phyloP scores from a whole-genome alignment of 352 stramenopile species.

The Phytophthora niederhauseri region DNA sequence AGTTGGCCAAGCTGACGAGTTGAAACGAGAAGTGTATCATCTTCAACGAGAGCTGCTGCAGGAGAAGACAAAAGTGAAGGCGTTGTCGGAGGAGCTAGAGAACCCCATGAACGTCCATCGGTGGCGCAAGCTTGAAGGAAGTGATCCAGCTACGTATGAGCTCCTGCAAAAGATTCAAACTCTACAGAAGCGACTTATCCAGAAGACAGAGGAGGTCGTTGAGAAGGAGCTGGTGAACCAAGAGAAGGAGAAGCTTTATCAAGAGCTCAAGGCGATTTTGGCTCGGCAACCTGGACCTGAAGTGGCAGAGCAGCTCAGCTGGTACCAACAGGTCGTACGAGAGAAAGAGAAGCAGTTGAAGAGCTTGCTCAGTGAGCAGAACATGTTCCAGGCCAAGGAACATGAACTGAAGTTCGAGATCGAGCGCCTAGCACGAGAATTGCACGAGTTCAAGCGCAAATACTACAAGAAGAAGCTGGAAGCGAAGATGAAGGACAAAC shows the following conservation, averaged over 20 bases:
- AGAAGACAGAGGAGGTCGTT: slow-evolving; percentile 96
- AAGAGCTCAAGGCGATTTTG: slow-evolving; percentile 95
- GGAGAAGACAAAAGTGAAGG: slow-evolving; percentile 97
- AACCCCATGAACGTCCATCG: slow-evolving; percentile 98
- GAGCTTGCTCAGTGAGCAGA: slow-evolving; percentile 96
- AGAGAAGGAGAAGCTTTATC: slow-evolving; percentile 96
- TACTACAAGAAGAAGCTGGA: slow-evolving; percentile 96
- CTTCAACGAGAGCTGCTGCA: slow-evolving; percentile 93
- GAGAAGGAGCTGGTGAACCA: slow-evolving; percentile 96
- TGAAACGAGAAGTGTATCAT: slow-evolving; percentile 91
- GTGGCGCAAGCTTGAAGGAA: slow-evolving; percentile 97
- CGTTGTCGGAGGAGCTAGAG: slow-evolving; percentile 95
- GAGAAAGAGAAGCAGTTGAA: slow-evolving; percentile 98
- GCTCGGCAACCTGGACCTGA: slow-evolving; percentile 94
- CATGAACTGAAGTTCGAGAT: slow-evolving; percentile 97
- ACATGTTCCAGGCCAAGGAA: slow-evolving; percentile 96
- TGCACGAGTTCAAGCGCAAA: slow-evolving; percentile 96
- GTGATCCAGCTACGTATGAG: slow-evolving; percentile 95
- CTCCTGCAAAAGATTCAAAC: slow-evolving; percentile 98
- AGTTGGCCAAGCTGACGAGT: slow-evolving; percentile 83
- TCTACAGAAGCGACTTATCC: slow-evolving; percentile 94
- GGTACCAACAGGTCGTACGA: slow-evolving; percentile 95
- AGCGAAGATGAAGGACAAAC: slow-evolving; percentile 81
- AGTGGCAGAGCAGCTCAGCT: slow-evolving; percentile 95
- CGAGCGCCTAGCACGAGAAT: slow-evolving; percentile 90